phyloP scores from a whole-genome alignment of 129 eudicot species.

The Deinandra increscens region DNA sequence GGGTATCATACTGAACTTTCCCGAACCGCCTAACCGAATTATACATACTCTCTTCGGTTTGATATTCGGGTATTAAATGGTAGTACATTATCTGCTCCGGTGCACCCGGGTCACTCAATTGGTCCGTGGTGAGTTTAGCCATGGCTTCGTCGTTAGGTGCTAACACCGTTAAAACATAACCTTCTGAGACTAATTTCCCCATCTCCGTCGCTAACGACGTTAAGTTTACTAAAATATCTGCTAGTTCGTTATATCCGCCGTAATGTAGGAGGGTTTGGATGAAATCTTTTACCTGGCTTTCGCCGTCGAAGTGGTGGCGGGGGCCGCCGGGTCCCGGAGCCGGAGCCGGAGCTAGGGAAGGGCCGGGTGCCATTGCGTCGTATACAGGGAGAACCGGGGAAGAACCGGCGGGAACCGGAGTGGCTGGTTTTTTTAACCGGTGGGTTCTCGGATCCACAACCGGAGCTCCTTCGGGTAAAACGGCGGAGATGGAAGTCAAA shows the following conservation, averaged over 20 bases:
- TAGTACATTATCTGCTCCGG: conserved; percentile 20
- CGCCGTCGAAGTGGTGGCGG: conserved; percentile 73
- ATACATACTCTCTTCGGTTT: conserved; percentile 22
- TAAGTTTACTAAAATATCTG: conserved; percentile 72
- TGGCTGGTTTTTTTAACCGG: not conserved
- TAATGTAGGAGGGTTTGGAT: conserved; percentile 52
- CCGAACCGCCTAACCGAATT: conserved; percentile 29
- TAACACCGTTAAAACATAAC: conserved; percentile 62
- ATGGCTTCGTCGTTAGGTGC: conserved; percentile 41
- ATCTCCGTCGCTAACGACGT: conserved; percentile 69
- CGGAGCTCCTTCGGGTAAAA: not conserved
- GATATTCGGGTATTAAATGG: not conserved
- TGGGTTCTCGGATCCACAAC: conserved; percentile 8
- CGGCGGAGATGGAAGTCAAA: conserved; percentile 58
- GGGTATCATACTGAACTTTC: not conserved
- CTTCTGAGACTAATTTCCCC: conserved; percentile 4
- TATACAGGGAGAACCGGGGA: conserved; percentile 11
- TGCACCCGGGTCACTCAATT: conserved; percentile 33
- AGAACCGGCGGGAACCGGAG: conserved; percentile 1
- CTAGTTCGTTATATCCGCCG: conserved; percentile 88
- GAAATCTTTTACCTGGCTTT: conserved; percentile 11
- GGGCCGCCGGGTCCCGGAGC: conserved; percentile 92
- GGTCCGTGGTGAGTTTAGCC: conserved; percentile 25
- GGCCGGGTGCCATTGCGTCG: conserved; percentile 24
- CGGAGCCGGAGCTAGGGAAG: conserved; percentile 42